Percentiles rank a stretch among this genome's conserved stretches.
Conservation (phyloP, 805 yeast species). For the Suhomyces sp. region DNA sequence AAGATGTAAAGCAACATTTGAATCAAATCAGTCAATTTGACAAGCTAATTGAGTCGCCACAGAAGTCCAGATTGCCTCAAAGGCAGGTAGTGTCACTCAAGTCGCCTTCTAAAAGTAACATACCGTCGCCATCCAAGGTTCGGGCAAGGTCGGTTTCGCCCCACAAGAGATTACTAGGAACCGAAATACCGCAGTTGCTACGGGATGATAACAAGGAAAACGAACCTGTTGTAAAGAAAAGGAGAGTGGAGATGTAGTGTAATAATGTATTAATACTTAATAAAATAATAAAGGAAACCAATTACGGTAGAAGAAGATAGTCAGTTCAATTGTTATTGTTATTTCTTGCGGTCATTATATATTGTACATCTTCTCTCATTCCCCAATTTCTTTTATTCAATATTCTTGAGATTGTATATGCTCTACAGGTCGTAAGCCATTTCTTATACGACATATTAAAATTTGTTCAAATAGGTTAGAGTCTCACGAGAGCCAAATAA, state of each 20-base stretch:
- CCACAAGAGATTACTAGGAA: neutral
- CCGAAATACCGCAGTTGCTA: slow-evolving; percentile 6
- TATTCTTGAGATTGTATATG: no score
- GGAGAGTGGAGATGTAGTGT: slow-evolving; percentile 5
- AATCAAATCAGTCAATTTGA: slow-evolving; percentile 6
- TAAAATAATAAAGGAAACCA: no score
- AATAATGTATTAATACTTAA: slow-evolving; percentile 1
- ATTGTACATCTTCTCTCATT: no score
- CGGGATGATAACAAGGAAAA: slow-evolving; percentile 7
- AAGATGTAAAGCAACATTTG: slow-evolving; percentile 3
- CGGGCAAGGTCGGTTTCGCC: slow-evolving; percentile 1
- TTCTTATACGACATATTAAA: no score
- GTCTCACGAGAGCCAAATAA: no score
- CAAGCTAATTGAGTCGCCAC: slow-evolving; percentile 6
- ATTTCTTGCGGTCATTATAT: no score
- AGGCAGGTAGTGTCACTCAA: neutral
- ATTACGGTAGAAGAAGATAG: no score
- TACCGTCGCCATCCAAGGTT: neutral
- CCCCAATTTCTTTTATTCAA: no score
- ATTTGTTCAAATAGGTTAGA: no score
- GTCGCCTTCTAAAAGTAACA: neutral
- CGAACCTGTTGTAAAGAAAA: slow-evolving; percentile 5
- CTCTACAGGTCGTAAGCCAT: no score
- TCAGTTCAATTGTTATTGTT: no score
- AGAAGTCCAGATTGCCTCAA: neutral